A percentile compares a stretch with the other conserved stretches of the same genome.
Evolutionary conservation across 192 early-diverging fungal genomes (phyloP).

Genomic region (Coemansia sp.): DNA sequence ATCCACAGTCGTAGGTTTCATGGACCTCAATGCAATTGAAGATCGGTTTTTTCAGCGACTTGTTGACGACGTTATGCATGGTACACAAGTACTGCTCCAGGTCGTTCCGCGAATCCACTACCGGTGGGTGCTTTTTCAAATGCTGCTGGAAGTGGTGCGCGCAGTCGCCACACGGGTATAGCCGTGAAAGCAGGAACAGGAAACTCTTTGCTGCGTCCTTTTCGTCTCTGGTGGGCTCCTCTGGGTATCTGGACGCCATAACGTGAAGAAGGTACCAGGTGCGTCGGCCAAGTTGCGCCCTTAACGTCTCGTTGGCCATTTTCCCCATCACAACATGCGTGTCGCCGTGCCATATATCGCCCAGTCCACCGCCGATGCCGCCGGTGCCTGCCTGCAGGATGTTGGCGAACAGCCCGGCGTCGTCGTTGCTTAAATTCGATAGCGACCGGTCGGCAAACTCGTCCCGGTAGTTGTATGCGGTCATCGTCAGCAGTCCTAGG

Average conservation of each 20-base stretch:
- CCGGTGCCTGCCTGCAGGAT: slow-evolving; percentile 22
- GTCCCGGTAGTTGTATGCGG: slow-evolving; percentile 38
- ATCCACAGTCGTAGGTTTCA: slow-evolving; percentile 86
- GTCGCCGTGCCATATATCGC: slow-evolving; percentile 39
- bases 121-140: slow-evolving; percentile 76
- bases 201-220: slow-evolving; percentile 74
- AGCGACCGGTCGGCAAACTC: slow-evolving; percentile 42
- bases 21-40: slow-evolving; percentile 80
- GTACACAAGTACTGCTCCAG: slow-evolving; percentile 85
- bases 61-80: slow-evolving; percentile 93
- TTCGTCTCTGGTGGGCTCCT: slow-evolving; percentile 75
- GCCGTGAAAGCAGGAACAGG: slow-evolving; percentile 75
- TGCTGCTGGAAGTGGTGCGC: slow-evolving; percentile 84
- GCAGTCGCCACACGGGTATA: slow-evolving; percentile 98
- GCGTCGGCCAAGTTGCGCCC: slow-evolving; percentile 81
- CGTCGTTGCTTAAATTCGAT: slow-evolving; percentile 29
- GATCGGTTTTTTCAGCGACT: slow-evolving; percentile 71
- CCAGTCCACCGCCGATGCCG: background rate
- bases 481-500: slow-evolving; percentile 30
- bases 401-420: slow-evolving; percentile 33
- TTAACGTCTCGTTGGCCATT: slow-evolving; percentile 70
- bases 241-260: slow-evolving; percentile 86
- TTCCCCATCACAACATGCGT: slow-evolving; percentile 66
- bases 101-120: slow-evolving; percentile 67
- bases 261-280: slow-evolving; percentile 94